These are phyloP conservation scores for Exophiala viscosa DNA, from an alignment of 2,329 filamentous ascomycete species.

Conservation along the genomic window DNA sequence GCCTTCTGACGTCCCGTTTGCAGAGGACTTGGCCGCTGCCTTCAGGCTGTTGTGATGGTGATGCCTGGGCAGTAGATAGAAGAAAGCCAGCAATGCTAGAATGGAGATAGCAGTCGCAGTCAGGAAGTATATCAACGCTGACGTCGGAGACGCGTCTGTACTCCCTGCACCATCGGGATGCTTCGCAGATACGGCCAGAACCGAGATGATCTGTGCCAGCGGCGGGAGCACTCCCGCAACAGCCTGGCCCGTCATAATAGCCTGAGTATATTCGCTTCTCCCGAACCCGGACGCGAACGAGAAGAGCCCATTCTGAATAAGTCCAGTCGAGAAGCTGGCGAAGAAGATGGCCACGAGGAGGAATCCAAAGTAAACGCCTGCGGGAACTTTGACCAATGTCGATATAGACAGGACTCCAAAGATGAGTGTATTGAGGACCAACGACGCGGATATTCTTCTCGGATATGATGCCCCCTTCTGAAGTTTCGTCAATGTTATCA, in stretches of 20 bases:
- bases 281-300: conserved; percentile 86
- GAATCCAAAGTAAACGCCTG: conserved; percentile 72
- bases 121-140: conserved; percentile 87
- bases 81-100: conserved; percentile 66
- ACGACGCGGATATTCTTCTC: conserved; percentile 72
- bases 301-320: conserved; percentile 92
- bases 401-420: conserved; percentile 78
- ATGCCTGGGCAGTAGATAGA: conserved; percentile 64
- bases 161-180: conserved; percentile 36
- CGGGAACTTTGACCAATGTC: conserved; percentile 64
- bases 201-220: conserved; percentile 79
- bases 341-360: conserved; percentile 74
- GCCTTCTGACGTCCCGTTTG: conserved; percentile 21
- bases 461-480: conserved; percentile 85
- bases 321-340: conserved; percentile 74
- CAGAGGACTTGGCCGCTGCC: conserved; percentile 18
- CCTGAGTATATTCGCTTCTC: conserved; percentile 85
- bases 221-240: conserved; percentile 87
- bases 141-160: conserved; percentile 54
- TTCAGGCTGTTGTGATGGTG: conserved; percentile 9
- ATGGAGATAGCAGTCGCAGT: conserved; percentile 76
- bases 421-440: conserved; percentile 71
- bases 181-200: conserved; percentile 60
- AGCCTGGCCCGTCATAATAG: conserved; percentile 91
- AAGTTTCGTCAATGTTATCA: conserved; percentile 72